Base-by-base conservation (phyloP, 2,329 filamentous ascomycete species). In the Claviceps digitariae region DNA sequence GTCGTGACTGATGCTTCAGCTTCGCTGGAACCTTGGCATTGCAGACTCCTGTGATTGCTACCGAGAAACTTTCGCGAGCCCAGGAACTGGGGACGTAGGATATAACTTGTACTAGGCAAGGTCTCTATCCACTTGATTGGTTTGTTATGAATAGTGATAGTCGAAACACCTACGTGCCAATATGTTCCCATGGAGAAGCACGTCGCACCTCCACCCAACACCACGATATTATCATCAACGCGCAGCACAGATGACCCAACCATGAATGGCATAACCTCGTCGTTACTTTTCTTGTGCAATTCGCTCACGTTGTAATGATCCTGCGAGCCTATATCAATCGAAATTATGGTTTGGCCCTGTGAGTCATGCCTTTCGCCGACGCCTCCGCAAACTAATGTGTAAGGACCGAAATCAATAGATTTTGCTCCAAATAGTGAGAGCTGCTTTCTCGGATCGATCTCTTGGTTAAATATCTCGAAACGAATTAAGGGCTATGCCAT, bases 181-280 rank as follows among this genome's bases (percentile, higher is more conserved):
- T 81, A 90, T 7, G 86, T 87, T 1, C 90, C 90, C 76, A 95
- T 95, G 0, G 87, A 90, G 71, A 95, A 95, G 65, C 89, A 95
- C 0, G 89, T 87, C 17, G 86, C 88, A 40, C 89, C 90, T 17
- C 90, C 90, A 1, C 89, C 89, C 48, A 86, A 67, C 8, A 94
- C 69, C 10, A 87, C 61, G 3, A 90, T 61, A 20, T 76, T 68
- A 31, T 73, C 69, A 44, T 71, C 69, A 1, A 76, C 68, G 29
- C 70, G 63, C 15, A 77, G 67, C 8, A 77, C 71, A 4, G 82
- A 82, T 53, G 82, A 77, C 2, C 90, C 89, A 50, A 89, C 74
- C 50, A 95, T 74, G 6, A 95, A 73, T 13, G 88, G 88, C 52
- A 59, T 55, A 10, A 55, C 36, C 2, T 50, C 46, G 9, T 21